Percentiles rank a stretch among this genome's conserved stretches.
phyloP scores from a whole-genome alignment of 2,329 filamentous ascomycete genomes.

The Ophiostoma tasmaniense region DNA sequence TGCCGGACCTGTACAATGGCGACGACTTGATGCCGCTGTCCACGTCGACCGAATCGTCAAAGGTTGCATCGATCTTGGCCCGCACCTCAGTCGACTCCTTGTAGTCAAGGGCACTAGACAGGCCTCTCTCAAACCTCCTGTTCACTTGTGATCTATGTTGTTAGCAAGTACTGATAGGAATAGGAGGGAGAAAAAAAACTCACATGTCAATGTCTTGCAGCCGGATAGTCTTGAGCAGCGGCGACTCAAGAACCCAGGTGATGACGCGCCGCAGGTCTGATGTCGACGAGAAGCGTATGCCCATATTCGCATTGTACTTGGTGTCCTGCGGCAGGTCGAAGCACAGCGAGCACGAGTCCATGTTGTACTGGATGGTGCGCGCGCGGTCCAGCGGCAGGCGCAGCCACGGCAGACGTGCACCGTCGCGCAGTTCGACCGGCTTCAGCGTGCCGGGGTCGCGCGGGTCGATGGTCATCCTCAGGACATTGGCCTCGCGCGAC shows the following conservation, averaged over 20 bases:
- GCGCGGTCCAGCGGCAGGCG: constrained; percentile 4
- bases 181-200: not conserved
- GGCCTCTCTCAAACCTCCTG: not conserved
- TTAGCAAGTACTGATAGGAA: not conserved
- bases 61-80: not conserved
- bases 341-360: not conserved
- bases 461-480: not conserved
- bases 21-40: not conserved
- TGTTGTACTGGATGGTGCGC: constrained; percentile 22
- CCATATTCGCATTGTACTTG: not conserved
- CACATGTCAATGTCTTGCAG: not conserved
- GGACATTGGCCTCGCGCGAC: too few species aligned
- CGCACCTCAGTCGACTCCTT: not conserved
- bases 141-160: not conserved
- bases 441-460: not conserved
- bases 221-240: not conserved
- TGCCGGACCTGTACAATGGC: not conserved
- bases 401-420: not conserved
- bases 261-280: not conserved
- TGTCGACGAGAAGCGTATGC: not conserved
- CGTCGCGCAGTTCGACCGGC: not conserved
- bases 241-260: not conserved
- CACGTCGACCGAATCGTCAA: not conserved
- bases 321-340: not conserved
- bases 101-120: not conserved